Evolutionary conservation across 768 basidiomycete species (phyloP), one percentile per base, ranked within the genome.

Genomic region (Chiua virens): DNA sequence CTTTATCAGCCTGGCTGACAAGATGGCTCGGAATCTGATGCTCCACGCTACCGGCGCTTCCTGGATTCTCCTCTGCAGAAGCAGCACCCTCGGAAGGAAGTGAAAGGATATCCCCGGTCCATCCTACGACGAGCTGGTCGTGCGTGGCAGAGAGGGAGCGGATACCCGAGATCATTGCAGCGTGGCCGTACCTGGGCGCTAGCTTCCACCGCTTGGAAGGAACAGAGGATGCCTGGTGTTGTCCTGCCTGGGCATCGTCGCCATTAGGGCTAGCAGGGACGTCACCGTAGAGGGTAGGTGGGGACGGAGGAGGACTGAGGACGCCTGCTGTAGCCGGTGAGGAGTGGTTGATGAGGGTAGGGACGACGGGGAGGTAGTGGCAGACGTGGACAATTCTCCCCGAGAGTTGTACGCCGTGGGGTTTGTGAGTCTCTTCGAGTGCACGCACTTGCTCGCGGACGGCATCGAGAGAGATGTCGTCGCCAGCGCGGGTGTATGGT

Each of bases 161-260:
- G 63, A 98, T 93, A 28, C 96, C 96, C 40, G 87, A 89, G 53
- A 94, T 87, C 89, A 98, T 93, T 11, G 96, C 96, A 9, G 91
- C 82, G 65, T 98, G 97, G 17, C 94, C 95, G 56, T 92, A 86
- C 36, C 96, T 79, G 2, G 85, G 81, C 2, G 80, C 70, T 6
- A 99, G 73, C 17, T 81, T 79, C 96, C 96, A 99, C 34, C 76
- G 73, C 35, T 39, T 56, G 28, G 56, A 53, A 0, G 73, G 56
- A 32, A 51, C 42, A 11, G 59, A 53, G 1, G 53, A 49, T 9
- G 58, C 52, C 7, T 50, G 51, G 8, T 39, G 55, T 9, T 40
- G 44, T 9, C 25, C 43, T 3, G 11, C 47, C 9, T 42, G 47
- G 2, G 32, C 39, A 39, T 47, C 49, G 4, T 60, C 58, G 3